Evolutionary conservation across 1,284 basidiomycete species (phyloP).

Genomic region (Abortiporus biennis): DNA sequence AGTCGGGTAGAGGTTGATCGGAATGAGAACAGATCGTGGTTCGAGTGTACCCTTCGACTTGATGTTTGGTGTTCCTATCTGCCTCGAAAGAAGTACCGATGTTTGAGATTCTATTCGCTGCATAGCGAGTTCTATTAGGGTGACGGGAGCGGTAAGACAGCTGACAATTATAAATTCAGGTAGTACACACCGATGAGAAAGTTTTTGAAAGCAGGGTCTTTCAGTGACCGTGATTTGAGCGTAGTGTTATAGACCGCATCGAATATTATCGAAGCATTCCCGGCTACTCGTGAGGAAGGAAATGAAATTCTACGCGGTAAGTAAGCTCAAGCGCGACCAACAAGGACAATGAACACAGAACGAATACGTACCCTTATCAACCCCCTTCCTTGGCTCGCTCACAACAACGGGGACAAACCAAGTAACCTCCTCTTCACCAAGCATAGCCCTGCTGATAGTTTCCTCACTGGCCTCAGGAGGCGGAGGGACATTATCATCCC

Average conservation of each 20-base stretch:
- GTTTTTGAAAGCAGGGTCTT: slow-evolving; percentile 56
- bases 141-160: slow-evolving; percentile 1
- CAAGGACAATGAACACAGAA: too few species aligned
- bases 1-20: slow-evolving; percentile 32
- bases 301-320: not conserved
- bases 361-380: slow-evolving; percentile 68
- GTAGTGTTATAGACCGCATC: slow-evolving; percentile 60
- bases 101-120: slow-evolving; percentile 62
- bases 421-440: slow-evolving; percentile 35
- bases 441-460: slow-evolving; percentile 49
- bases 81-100: slow-evolving; percentile 50
- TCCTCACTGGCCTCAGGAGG: slow-evolving; percentile 55
- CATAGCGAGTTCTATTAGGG: slow-evolving; percentile 49
- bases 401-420: slow-evolving; percentile 72
- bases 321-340: not conserved
- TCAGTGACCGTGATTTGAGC: slow-evolving; percentile 50
- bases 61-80: slow-evolving; percentile 66
- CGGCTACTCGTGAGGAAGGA: slow-evolving; percentile 37
- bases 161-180: slow-evolving; percentile 1
- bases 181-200: slow-evolving; percentile 56
- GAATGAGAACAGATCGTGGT: slow-evolving; percentile 51
- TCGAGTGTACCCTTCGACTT: slow-evolving; percentile 56
- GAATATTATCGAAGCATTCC: slow-evolving; percentile 61
- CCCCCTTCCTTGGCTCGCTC: slow-evolving; percentile 53
- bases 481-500: slow-evolving; percentile 58